phyloP scores from a whole-genome alignment of 2,329 filamentous ascomycete species.

The Verticillium alfalfae region DNA sequence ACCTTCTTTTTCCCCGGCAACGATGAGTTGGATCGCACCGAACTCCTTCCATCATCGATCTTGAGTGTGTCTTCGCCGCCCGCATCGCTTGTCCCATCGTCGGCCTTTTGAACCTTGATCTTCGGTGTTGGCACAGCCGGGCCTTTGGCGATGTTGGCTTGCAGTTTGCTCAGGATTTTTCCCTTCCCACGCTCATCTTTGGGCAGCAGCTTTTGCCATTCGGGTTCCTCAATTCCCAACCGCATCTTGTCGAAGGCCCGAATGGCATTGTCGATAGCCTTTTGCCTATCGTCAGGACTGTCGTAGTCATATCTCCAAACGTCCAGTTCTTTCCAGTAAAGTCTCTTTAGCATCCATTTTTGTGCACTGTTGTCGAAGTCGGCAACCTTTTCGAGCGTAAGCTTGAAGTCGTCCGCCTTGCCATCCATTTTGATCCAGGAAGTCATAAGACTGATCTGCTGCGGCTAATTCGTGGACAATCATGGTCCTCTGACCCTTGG shows the following conservation, averaged over 20 bases:
- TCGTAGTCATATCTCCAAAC: conserved; percentile 58
- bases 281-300: conserved; percentile 47
- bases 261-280: conserved; percentile 56
- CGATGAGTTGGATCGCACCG: conserved; percentile 42
- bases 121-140: conserved; percentile 38
- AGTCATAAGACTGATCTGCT: conserved; percentile 42
- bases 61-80: conserved; percentile 26
- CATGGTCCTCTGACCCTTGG: conserved; percentile 45
- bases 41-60: conserved; percentile 32
- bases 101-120: conserved; percentile 43
- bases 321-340: conserved; percentile 59
- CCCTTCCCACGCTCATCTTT: conserved; percentile 54
- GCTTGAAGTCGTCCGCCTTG: conserved; percentile 46
- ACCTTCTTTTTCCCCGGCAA: conserved; percentile 54
- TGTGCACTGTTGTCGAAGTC: conserved; percentile 40
- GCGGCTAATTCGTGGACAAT: conserved; percentile 59
- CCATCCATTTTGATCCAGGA: conserved; percentile 46
- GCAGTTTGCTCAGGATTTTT: conserved; percentile 56
- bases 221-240: conserved; percentile 47
- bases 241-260: conserved; percentile 55
- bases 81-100: conserved; percentile 30
- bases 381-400: conserved; percentile 53
- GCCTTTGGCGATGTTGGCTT: conserved; percentile 51
- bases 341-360: conserved; percentile 51
- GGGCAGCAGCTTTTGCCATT: conserved; percentile 58